Percentiles rank a stretch among this genome's conserved stretches.
Evolutionary conservation across 306 rosid genomes (phyloP).

Genomic region (Glycine soja): DNA sequence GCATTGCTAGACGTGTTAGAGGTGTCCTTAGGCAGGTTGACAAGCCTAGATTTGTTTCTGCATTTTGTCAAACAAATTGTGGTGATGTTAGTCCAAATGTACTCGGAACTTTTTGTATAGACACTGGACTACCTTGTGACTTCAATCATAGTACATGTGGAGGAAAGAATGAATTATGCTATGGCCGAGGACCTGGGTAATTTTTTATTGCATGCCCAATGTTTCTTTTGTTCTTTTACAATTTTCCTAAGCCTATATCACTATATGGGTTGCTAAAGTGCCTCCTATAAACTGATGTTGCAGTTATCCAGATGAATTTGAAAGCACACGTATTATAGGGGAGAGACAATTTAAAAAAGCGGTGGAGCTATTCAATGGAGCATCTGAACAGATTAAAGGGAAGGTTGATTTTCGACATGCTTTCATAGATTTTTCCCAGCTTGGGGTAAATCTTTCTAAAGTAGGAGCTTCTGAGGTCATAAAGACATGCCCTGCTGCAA

Average conservation of each 20-base stretch:
- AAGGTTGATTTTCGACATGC: slow-evolving; percentile 85
- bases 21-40: slow-evolving; percentile 71
- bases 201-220: slow-evolving; percentile 36
- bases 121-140: slow-evolving; percentile 92
- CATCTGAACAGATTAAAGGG: slow-evolving; percentile 80
- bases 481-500: slow-evolving; percentile 96
- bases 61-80: slow-evolving; percentile 96
- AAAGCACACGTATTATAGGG: slow-evolving; percentile 91
- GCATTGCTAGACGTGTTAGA: slow-evolving; percentile 86
- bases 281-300: slow-evolving; percentile 43
- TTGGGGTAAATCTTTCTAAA: slow-evolving; percentile 66
- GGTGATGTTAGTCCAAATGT: slow-evolving; percentile 99
- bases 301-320: slow-evolving; percentile 98
- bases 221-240: slow-evolving; percentile 28
- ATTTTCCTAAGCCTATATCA: slow-evolving; percentile 16
- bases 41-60: slow-evolving; percentile 85
- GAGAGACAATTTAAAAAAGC: slow-evolving; percentile 91
- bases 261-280: slow-evolving; percentile 40
- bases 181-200: slow-evolving; percentile 98
- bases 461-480: slow-evolving; percentile 61
- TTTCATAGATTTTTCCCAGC: slow-evolving; percentile 84
- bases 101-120: slow-evolving; percentile 86
- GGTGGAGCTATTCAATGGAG: slow-evolving; percentile 74
- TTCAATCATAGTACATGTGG: slow-evolving; percentile 98
- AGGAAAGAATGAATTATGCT: slow-evolving; percentile 93